Evolutionary conservation across 176 grass and related monocot species (phyloP), one percentile per base, ranked within the genome.

Genomic region (Eleusine indica): DNA sequence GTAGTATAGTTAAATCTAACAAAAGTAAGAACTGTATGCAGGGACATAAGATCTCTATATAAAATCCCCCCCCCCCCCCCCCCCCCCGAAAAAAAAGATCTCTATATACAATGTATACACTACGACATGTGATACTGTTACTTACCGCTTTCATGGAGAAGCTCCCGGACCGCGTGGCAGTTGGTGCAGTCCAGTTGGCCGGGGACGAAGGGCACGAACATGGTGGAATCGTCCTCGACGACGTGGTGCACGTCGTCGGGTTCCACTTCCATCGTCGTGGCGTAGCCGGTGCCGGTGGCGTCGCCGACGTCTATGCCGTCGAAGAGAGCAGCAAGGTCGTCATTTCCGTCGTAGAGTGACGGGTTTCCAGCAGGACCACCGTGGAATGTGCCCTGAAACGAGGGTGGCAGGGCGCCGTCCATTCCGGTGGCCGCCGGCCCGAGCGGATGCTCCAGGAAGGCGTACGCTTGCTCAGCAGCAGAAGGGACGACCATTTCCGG

Each of bases 101-200:
- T 25, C 2, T 35, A 35, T 35, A 35, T 35, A 35, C 32, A 35
- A 35, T 35, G 32, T 35, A 35, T 35, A 35, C 2, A 35, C 2
- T 35, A 35, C 32, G 32, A 35, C 32, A 35, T 35, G 2, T 35
- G 32, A 35, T 35, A 35, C 32, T 35, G 32, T 35, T 35, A 35
- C 32, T 76, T 63, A 79, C 76, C 60, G 13, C 29, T 11, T 10
- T 18, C 18, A 2, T 28, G 9, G 10, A 66, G 2, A 7, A 66
- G 1, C 4, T 80, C 77, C 44, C 77, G 44, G 44, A 52, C 30
- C 0, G 77, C 2, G 46, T 3, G 5, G 77, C 77, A 80, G 5
- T 47, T 37, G 44, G 44, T 5, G 77, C 77, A 80, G 44, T 68
- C 77, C 28, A 68, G 29, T 16, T 68, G 77, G 29, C 44, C 44